phyloP scores from a whole-genome alignment of 768 basidiomycete genomes.

The Candolleomyces efflorescens region DNA sequence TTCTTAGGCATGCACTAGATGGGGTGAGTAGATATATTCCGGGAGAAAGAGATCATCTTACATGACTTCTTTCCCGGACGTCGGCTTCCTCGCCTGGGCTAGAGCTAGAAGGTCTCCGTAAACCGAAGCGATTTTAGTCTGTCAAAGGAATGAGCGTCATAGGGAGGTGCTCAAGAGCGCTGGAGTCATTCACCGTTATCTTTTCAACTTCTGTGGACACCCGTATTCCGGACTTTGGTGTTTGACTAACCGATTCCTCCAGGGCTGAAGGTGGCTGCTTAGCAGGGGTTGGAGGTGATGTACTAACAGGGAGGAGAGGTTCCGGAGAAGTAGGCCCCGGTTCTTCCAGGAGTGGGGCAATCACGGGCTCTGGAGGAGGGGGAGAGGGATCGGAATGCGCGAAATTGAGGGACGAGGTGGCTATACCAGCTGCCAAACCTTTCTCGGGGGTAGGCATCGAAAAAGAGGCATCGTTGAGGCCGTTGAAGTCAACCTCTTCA shows the following conservation, averaged over 20 bases:
- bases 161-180: not conserved
- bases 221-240: constrained; percentile 25
- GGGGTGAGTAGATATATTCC: not conserved
- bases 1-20: constrained; percentile 7
- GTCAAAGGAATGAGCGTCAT: constrained; percentile 3
- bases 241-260: constrained; percentile 7
- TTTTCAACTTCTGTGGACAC: constrained; percentile 62
- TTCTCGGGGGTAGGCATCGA: constrained; percentile 17
- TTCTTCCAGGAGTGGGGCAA: not conserved
- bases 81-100: not conserved
- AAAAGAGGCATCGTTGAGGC: constrained; percentile 47
- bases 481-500: constrained; percentile 56
- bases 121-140: constrained; percentile 70
- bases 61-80: constrained; percentile 57
- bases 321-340: not conserved
- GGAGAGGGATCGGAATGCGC: not conserved
- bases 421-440: not conserved
- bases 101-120: constrained; percentile 1
- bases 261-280: not conserved
- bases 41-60: constrained; percentile 24
- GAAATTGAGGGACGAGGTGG: not conserved
- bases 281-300: not conserved
- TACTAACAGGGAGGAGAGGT: not conserved
- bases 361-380: not conserved
- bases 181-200: constrained; percentile 46